Conservation (phyloP, 129 eudicot genomes). For the Escallonia herrerae region DNA sequence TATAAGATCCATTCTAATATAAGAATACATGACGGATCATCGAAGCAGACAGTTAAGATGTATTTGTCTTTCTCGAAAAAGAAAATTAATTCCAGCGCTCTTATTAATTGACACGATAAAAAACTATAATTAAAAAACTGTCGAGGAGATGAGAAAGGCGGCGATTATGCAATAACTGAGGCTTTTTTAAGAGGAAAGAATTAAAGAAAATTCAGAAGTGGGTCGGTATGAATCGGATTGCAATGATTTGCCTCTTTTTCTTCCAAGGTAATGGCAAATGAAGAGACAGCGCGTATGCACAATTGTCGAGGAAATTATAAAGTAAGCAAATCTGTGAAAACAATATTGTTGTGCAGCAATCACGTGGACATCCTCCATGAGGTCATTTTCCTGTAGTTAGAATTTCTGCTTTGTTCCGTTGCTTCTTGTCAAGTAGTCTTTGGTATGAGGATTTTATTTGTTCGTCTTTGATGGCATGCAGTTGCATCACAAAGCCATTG, state of each 20-base stretch:
- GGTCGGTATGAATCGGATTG: neutral
- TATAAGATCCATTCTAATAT: too few species aligned
- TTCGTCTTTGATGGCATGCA: too few species aligned
- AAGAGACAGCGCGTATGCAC: neutral
- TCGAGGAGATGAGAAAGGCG: too few species aligned
- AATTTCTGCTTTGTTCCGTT: constrained; percentile 2
- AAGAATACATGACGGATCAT: too few species aligned
- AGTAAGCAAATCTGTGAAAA: neutral
- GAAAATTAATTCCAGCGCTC: too few species aligned
- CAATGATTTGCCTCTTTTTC: neutral
- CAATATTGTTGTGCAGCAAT: constrained; percentile 12
- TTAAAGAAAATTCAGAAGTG: neutral
- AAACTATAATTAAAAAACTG: too few species aligned
- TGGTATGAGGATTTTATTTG: too few species aligned
- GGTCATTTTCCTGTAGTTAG: neutral
- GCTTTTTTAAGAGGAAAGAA: neutral
- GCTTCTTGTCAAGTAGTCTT: neutral
- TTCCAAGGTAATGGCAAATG: neutral
- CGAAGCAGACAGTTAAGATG: too few species aligned
- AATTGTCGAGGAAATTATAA: neutral
- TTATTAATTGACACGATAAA: too few species aligned
- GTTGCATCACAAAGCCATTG: too few species aligned
- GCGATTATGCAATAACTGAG: neutral
- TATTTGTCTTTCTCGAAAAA: too few species aligned
- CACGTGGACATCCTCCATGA: constrained; percentile 5